phyloP scores from a whole-genome alignment of 257 asterid species.

The Nemophila menziesii region DNA sequence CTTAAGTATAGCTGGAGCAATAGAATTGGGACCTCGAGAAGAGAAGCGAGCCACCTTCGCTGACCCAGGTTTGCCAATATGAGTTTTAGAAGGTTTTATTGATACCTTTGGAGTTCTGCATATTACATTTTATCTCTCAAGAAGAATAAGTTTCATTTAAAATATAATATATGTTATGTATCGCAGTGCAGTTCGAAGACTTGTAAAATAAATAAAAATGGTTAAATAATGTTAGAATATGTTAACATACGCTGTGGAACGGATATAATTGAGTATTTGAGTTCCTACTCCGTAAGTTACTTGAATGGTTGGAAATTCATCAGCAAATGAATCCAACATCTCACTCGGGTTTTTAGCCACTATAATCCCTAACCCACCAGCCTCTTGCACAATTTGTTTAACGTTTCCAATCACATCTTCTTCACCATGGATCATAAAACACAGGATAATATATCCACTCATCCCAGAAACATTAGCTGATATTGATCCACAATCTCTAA shows the following conservation, averaged over 20 bases:
- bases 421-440: constrained; percentile 12
- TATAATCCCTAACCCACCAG: constrained; percentile 28
- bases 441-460: constrained; percentile 25
- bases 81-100: constrained; percentile 7
- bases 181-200: too few species aligned
- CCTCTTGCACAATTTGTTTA: background rate
- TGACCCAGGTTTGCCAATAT: constrained; percentile 11
- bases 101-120: constrained; percentile 2
- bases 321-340: background rate
- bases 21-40: constrained; percentile 21
- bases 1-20: constrained; percentile 17
- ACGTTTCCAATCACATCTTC: background rate
- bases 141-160: too few species aligned
- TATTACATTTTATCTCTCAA: too few species aligned
- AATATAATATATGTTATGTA: too few species aligned
- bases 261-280: constrained; percentile 24
- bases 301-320: constrained; percentile 12
- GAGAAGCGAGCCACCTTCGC: constrained; percentile 12
- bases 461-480: constrained; percentile 20
- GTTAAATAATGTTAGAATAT: too few species aligned
- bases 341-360: constrained; percentile 11
- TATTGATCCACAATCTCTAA: constrained; percentile 20
- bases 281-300: constrained; percentile 20
- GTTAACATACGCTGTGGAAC: constrained; percentile 20
- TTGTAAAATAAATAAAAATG: too few species aligned